Evolutionary conservation across 2,329 filamentous ascomycete genomes (phyloP), one percentile per base, ranked within the genome.

Genomic region (Pyrenochaeta sp.): DNA sequence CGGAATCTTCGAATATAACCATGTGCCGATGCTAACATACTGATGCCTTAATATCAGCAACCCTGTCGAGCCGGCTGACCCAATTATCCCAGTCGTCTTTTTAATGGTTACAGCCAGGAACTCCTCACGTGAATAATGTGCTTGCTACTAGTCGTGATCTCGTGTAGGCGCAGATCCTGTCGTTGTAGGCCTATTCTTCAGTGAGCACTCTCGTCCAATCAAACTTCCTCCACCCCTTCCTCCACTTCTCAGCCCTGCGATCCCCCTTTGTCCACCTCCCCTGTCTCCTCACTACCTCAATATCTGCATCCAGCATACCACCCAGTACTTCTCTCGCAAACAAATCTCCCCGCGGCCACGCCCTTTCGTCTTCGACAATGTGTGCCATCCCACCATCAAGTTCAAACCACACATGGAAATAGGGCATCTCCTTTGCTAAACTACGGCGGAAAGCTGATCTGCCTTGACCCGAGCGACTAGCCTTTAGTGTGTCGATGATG

Each of bases 371-470:
- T 72, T 99, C 94, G 0, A 99, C 89, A 7, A 99, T 79, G 69
- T 99, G 94, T 0, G 90, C 94, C 54, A 99, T 73, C 0, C 94
- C 94, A 2, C 94, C 94, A 65, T 99, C 92, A 1, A 99, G 76
- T 38, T 85, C 83, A 67, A 97, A 97, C 92, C 93, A 99, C 4
- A 72, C 93, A 69, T 99, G 94, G 63, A 99, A 99, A 70, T 99
- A 99, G 0, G 95, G 93, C 89, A 95, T 93, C 76, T 99, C 93
- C 74, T 95, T 96, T 9, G 89, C 90, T 48, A 99, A 78, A 14
- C 82, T 87, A 43, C 85, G 81, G 1, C 93, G 81, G 69, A 99
- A 99, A 1, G 94, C 92, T 39, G 81, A 72, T 63, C 88, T 88
- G 0, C 93, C 94, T 50, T 90, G 70, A 0, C 88, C 89, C 2